phyloP scores from a whole-genome alignment of 192 early-diverging fungal genomes.

The Rhizoclosmatium sp. region DNA sequence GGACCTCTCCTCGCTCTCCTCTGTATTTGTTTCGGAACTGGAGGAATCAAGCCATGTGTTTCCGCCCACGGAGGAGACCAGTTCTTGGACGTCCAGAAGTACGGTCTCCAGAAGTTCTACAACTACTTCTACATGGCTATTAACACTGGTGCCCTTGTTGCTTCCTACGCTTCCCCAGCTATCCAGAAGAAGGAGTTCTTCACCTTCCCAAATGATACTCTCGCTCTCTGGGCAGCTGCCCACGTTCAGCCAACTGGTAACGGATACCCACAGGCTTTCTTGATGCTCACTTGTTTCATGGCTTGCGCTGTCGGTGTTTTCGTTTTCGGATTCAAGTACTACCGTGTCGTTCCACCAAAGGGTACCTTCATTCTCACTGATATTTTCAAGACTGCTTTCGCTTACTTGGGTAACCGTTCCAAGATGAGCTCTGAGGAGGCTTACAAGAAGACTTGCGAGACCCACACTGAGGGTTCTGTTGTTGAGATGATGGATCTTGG shows the following conservation, averaged over 20 bases:
- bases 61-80: slow-evolving; percentile 65
- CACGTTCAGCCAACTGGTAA: slow-evolving; percentile 19
- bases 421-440: slow-evolving; percentile 18
- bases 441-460: slow-evolving; percentile 11
- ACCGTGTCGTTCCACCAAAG: slow-evolving; percentile 70
- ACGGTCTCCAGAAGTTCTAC: slow-evolving; percentile 62
- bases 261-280: slow-evolving; percentile 62
- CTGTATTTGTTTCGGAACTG: slow-evolving; percentile 67
- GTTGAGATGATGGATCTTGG: slow-evolving; percentile 47
- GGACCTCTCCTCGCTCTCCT: slow-evolving; percentile 45
- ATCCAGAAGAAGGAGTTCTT: slow-evolving; percentile 47
- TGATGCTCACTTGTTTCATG: slow-evolving; percentile 55
- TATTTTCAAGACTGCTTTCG: slow-evolving; percentile 48
- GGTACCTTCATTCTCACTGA: slow-evolving; percentile 62
- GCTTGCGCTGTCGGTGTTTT: slow-evolving; percentile 53
- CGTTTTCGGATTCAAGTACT: slow-evolving; percentile 55
- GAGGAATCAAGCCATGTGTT: slow-evolving; percentile 73
- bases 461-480: slow-evolving; percentile 30
- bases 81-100: slow-evolving; percentile 59
- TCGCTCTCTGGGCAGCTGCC: background rate
- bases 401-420: slow-evolving; percentile 24
- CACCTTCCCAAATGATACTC: slow-evolving; percentile 28
- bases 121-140: slow-evolving; percentile 61
- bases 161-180: slow-evolving; percentile 59
- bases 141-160: slow-evolving; percentile 64